Conservation (phyloP, 1,284 basidiomycete genomes). For the Pseudozyma sp. region DNA sequence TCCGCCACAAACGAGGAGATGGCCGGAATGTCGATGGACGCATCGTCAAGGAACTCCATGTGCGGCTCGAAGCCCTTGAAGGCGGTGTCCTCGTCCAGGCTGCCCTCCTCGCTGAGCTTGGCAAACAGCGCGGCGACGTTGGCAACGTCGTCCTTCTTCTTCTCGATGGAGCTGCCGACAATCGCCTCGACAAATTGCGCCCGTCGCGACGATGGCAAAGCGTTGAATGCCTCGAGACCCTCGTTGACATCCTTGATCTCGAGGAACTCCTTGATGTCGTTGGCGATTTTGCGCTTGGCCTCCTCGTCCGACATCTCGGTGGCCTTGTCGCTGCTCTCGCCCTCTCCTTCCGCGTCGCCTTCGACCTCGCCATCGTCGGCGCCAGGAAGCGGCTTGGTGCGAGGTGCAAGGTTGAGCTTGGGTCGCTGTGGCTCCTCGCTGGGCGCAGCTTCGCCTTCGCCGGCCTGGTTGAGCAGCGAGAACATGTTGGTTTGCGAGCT, state of each 20-base stretch:
- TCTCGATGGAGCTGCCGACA: conserved; percentile 78
- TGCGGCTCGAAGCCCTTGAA: conserved; percentile 76
- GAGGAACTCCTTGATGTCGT: conserved; percentile 71
- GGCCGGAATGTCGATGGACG: conserved; percentile 87
- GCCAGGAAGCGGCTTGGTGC: conserved; percentile 73
- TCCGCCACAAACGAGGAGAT: conserved; percentile 81
- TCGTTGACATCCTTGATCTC: conserved; percentile 79
- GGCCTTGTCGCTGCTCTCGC: conserved; percentile 70
- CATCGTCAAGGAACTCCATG: conserved; percentile 83
- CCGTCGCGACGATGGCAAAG: conserved; percentile 76
- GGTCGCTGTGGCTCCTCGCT: conserved; percentile 76
- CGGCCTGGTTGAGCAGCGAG: conserved; percentile 64
- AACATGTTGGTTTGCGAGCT: conserved; percentile 89
- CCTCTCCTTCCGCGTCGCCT: conserved; percentile 68
- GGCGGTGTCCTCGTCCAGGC: conserved; percentile 72
- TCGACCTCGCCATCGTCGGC: conserved; percentile 61
- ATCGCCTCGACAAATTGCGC: conserved; percentile 80
- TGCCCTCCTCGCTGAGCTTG: conserved; percentile 47
- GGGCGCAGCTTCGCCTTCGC: conserved; percentile 41
- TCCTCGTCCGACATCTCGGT: conserved; percentile 76
- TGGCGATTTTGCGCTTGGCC: conserved; percentile 79
- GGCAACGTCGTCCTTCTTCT: conserved; percentile 84
- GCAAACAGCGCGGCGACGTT: conserved; percentile 67
- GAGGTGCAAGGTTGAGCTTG: conserved; percentile 78
- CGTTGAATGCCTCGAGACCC: conserved; percentile 76